A percentile compares a stretch with the other conserved stretches of the same genome.
phyloP scores from a whole-genome alignment of 2,329 filamentous ascomycete genomes.

The Zelopaecilomyces penicillatus region DNA sequence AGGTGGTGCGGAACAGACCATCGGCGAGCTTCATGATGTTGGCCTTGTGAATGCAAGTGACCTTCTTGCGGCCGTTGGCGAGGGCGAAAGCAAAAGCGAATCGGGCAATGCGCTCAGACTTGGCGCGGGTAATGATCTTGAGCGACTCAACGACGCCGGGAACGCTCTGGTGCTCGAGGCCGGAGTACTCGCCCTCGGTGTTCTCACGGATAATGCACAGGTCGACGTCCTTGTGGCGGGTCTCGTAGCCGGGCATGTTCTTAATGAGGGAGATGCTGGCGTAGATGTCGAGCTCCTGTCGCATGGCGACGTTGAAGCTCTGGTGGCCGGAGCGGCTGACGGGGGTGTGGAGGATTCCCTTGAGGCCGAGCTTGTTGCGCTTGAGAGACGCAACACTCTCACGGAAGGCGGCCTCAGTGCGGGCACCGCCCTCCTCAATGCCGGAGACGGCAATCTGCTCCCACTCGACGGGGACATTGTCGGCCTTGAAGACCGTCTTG shows the following conservation, averaged over 20 bases:
- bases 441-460: slow-evolving; percentile 96
- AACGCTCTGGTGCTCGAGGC: slow-evolving; percentile 96
- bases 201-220: slow-evolving; percentile 99
- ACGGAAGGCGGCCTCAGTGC: slow-evolving; percentile 90
- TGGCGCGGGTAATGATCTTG: slow-evolving; percentile 99
- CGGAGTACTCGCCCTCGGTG: slow-evolving; percentile 99
- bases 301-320: slow-evolving; percentile 98
- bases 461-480: slow-evolving; percentile 98
- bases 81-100: slow-evolving; percentile 97
- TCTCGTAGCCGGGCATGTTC: slow-evolving; percentile 98
- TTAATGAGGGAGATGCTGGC: slow-evolving; percentile 96
- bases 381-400: slow-evolving; percentile 91
- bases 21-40: slow-evolving; percentile 99
- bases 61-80: slow-evolving; percentile 98
- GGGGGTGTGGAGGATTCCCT: slow-evolving; percentile 97
- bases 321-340: slow-evolving; percentile 95
- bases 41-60: slow-evolving; percentile 99
- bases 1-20: slow-evolving; percentile 95
- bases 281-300: slow-evolving; percentile 99
- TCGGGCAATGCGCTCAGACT: slow-evolving; percentile 98
- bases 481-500: slow-evolving; percentile 99
- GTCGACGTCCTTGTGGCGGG: slow-evolving; percentile 93
- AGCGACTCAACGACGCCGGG: slow-evolving; percentile 95
- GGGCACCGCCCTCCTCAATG: slow-evolving; percentile 70
- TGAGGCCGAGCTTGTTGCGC: slow-evolving; percentile 97